Conservation (phyloP, 2,329 filamentous ascomycete species). For the Verticillium isaacii region DNA sequence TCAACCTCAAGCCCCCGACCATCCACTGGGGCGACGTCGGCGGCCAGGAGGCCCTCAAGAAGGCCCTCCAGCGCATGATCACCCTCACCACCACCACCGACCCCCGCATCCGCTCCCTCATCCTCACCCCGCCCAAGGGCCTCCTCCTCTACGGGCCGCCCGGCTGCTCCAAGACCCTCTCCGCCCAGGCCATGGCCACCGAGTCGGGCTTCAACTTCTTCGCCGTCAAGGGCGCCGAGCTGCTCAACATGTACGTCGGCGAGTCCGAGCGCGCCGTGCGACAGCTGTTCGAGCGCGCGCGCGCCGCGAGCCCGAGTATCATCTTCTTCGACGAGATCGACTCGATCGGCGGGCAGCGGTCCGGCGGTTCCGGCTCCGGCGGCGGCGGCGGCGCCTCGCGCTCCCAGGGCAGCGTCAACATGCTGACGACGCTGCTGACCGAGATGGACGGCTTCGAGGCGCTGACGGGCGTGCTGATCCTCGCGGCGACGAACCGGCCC, state of each 20-base stretch:
- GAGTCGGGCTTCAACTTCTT: constrained; percentile 92
- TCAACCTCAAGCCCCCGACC: constrained; percentile 82
- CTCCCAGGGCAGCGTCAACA: constrained; percentile 60
- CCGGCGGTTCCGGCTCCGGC: constrained; percentile 36
- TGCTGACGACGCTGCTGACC: constrained; percentile 82
- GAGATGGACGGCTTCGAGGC: constrained; percentile 95
- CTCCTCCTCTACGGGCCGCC: constrained; percentile 88
- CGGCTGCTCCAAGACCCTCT: constrained; percentile 91
- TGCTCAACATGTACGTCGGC: constrained; percentile 95
- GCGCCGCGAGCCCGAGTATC: constrained; percentile 78
- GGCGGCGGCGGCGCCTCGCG: constrained; percentile 27
- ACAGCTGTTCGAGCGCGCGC: constrained; percentile 79
- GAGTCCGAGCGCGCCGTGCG: constrained; percentile 86
- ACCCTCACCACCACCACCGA: constrained; percentile 28
- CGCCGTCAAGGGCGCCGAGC: constrained; percentile 86
- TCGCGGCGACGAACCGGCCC: constrained; percentile 89
- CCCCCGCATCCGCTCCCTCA: constrained; percentile 25
- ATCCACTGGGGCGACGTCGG: constrained; percentile 86
- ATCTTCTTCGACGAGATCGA: constrained; percentile 98
- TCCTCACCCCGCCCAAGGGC: constrained; percentile 65
- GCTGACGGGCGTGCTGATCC: constrained; percentile 75
- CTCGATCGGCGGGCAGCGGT: constrained; percentile 61
- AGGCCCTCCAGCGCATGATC: constrained; percentile 48
- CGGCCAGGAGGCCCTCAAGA: constrained; percentile 74
- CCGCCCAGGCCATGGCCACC: constrained; percentile 84